Evolutionary conservation across 1,284 basidiomycete species (phyloP), one percentile per base, ranked within the genome.

Genomic region (Apiotrichum porosum): DNA sequence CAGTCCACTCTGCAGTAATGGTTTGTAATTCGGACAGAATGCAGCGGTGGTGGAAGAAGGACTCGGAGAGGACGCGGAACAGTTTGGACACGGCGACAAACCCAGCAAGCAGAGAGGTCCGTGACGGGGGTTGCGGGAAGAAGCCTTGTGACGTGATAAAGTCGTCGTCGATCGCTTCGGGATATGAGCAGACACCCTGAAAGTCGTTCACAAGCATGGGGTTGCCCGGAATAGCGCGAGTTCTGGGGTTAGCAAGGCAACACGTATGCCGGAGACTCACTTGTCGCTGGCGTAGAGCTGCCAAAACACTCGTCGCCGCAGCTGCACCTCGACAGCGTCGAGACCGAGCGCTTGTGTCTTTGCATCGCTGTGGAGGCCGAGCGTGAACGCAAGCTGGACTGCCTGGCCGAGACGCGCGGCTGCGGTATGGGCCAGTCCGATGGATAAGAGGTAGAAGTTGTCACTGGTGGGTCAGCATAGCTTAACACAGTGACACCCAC

Each of bases 191-290:
- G 1, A 68, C 58, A 28, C 69, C 68, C 61, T 74, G 69, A 40
- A 70, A 72, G 48, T 72, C 69, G 61, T 70, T 71, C 54, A 74
- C 62, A 14, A 72, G 60, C 65, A 72, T 70, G 0, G 71, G 72
- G 33, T 65, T 60, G 23, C 69, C 72, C 1, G 65, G 62, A 18
- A 69, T 70, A 2, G 70, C 67, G 9, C 69, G 60, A 15, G 72
- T 71, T 41, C 69, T 72, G 53, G 2, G n/a, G 40, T 49, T 34
- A 51, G 47, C 30, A 19, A 10, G 17, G 13, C 13, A 37, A 4
- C 6, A 18, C 12, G 21, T 5, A 14, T 4, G 9, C 12, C 9
- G 14, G 12, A n/a, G 3, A 28, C 49, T 37, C 26, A 40, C 68
- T 72, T 72, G 57, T 72, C 69, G 30, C 56, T 66, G 2, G 63